Evolutionary conservation across 257 asterid species (phyloP).

Genomic region (Primulina huaijiensis): DNA sequence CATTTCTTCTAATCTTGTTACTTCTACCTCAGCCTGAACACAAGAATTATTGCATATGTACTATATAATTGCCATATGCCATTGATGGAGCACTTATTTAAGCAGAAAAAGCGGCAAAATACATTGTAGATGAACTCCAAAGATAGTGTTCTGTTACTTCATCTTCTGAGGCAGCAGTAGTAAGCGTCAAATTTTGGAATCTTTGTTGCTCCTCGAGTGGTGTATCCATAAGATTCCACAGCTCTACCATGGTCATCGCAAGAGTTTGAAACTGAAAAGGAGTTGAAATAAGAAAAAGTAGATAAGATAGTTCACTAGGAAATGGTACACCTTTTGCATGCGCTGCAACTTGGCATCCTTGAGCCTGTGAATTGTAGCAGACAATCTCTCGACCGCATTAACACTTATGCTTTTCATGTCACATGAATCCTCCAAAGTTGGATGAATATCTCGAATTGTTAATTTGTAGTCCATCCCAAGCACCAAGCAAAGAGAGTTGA

Average conservation of each 20-base stretch:
- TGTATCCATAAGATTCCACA: constrained; percentile 89
- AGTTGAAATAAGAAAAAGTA: constrained; percentile 20
- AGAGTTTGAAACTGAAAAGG: constrained; percentile 72
- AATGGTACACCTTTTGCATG: constrained; percentile 53
- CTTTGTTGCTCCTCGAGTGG: constrained; percentile 65
- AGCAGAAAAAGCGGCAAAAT: constrained; percentile 15
- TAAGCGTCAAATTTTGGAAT: constrained; percentile 56
- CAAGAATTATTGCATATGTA: constrained; percentile 20
- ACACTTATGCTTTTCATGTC: constrained; percentile 47
- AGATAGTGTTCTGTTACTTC: constrained; percentile 66
- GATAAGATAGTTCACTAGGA: constrained; percentile 18
- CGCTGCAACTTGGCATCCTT: constrained; percentile 65
- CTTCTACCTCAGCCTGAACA: constrained; percentile 71
- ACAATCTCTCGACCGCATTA: constrained; percentile 51
- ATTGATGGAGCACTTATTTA: neutral
- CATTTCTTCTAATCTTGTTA: constrained; percentile 59
- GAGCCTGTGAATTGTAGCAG: constrained; percentile 39
- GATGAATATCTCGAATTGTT: constrained; percentile 54
- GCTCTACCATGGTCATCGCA: constrained; percentile 77
- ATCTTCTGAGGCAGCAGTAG: constrained; percentile 67
- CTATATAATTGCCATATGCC: neutral
- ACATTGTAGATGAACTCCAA: constrained; percentile 54
- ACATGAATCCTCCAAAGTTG: constrained; percentile 48
- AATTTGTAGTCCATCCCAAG: constrained; percentile 73
- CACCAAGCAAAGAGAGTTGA: constrained; percentile 62